Conservation (phyloP, 1,284 basidiomycete species). For the Pseudozyma pruni region DNA sequence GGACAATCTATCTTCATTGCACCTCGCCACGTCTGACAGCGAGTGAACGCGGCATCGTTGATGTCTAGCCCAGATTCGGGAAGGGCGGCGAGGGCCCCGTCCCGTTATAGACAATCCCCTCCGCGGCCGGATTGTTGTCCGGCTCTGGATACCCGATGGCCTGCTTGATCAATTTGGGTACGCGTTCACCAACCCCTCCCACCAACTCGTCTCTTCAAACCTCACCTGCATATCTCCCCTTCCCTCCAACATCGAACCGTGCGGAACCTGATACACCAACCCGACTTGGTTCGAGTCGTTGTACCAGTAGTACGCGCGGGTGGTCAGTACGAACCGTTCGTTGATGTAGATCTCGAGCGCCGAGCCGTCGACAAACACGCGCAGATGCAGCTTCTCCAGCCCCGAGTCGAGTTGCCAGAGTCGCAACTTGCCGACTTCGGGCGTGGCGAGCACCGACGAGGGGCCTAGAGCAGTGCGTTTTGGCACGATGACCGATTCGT, state of each 20-base stretch:
- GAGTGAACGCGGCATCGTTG: too few species aligned
- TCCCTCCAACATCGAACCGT: background rate
- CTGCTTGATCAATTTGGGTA: slow-evolving; percentile 29
- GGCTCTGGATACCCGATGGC: slow-evolving; percentile 31
- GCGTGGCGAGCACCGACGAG: slow-evolving; percentile 8
- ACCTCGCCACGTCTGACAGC: too few species aligned
- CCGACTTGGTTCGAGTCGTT: slow-evolving; percentile 16
- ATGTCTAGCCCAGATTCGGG: slow-evolving; percentile 14
- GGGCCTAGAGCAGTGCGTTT: slow-evolving; percentile 26
- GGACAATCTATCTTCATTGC: too few species aligned
- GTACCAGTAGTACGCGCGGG: slow-evolving; percentile 39
- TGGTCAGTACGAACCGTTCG: slow-evolving; percentile 35
- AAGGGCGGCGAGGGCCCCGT: slow-evolving; percentile 20
- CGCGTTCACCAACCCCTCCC: slow-evolving; percentile 38
- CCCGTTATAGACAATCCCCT: slow-evolving; percentile 28
- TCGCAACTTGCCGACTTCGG: slow-evolving; percentile 28
- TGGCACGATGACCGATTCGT: slow-evolving; percentile 32
- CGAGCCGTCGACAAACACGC: slow-evolving; percentile 40
- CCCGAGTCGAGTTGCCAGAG: slow-evolving; percentile 24
- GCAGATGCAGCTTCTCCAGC: slow-evolving; percentile 11
- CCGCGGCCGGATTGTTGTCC: slow-evolving; percentile 21
- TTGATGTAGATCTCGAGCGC: slow-evolving; percentile 45
- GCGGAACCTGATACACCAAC: slow-evolving; percentile 28
- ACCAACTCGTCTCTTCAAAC: slow-evolving; percentile 21
- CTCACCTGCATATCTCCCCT: slow-evolving; percentile 1